phyloP scores from a whole-genome alignment of 306 rosid species.

The Corylus heterophylla region DNA sequence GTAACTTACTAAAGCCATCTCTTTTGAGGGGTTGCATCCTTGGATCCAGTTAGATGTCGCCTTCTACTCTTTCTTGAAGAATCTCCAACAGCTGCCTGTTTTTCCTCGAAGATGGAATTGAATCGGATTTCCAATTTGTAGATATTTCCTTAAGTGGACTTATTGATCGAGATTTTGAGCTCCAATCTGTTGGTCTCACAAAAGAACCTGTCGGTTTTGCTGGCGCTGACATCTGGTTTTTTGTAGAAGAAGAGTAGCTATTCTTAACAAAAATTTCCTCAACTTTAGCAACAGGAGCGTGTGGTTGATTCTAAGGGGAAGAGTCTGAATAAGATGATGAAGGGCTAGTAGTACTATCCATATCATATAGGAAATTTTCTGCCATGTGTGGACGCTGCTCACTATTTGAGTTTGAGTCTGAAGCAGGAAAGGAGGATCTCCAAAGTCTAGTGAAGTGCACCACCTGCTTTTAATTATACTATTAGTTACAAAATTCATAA shows the following conservation, averaged over 20 bases:
- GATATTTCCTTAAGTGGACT: conserved; percentile 57
- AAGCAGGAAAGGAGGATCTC: conserved; percentile 59
- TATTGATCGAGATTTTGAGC: conserved; percentile 34
- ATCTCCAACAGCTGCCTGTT: conserved; percentile 45
- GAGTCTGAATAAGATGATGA: conserved; percentile 88
- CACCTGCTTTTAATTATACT: conserved; percentile 49
- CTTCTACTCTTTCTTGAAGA: conserved; percentile 47
- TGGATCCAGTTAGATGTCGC: conserved; percentile 37
- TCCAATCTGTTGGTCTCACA: conserved; percentile 26
- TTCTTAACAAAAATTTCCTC: conserved; percentile 22
- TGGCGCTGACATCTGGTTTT: conserved; percentile 30
- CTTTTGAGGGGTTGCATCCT: conserved; percentile 42
- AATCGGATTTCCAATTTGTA: conserved; percentile 30
- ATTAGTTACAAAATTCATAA: not conserved
- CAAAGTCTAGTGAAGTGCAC: conserved; percentile 72
- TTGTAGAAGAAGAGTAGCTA: conserved; percentile 21
- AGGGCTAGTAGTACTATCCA: conserved; percentile 73
- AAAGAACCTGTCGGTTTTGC: conserved; percentile 32
- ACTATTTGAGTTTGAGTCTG: conserved; percentile 27
- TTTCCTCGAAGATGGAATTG: conserved; percentile 38
- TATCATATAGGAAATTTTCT: conserved; percentile 76
- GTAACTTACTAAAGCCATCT: conserved; percentile 44
- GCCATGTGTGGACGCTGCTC: conserved; percentile 48
- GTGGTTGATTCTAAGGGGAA: conserved; percentile 30
- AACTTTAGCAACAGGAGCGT: conserved; percentile 13